These are phyloP conservation scores for Reutealis trisperma DNA, from an alignment of 345 rosid genomes.

Conservation along the genomic window DNA sequence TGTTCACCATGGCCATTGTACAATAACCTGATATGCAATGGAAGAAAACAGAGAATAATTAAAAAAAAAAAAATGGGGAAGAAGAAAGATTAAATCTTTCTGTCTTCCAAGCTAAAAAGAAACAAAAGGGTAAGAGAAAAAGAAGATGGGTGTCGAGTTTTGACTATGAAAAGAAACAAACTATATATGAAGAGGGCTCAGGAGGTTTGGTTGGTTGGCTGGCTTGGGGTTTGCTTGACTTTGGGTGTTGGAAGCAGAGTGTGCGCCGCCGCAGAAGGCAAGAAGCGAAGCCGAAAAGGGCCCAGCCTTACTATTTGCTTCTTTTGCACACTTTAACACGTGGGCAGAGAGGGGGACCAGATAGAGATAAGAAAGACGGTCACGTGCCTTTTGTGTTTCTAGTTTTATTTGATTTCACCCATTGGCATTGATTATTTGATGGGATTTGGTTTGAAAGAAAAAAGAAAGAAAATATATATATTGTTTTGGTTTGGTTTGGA, in stretches of 20 bases:
- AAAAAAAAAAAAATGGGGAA: not conserved
- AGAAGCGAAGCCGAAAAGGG: not conserved
- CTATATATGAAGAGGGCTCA: not conserved
- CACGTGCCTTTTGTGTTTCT: constrained; percentile 29
- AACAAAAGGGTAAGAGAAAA: not conserved
- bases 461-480: not conserved
- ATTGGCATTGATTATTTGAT: too few species aligned
- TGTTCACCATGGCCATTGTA: constrained; percentile 7
- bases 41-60: not conserved
- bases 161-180: not conserved
- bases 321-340: constrained; percentile 4
- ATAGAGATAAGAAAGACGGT: constrained; percentile 3
- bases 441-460: not conserved
- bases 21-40: too few species aligned
- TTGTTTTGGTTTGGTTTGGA: not conserved
- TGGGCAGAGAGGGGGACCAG: not conserved
- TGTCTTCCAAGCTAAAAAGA: not conserved
- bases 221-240: not conserved
- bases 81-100: constrained; percentile 1
- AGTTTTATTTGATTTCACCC: not conserved
- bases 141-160: not conserved
- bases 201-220: not conserved
- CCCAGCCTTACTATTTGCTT: not conserved
- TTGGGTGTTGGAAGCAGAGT: not conserved
- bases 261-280: constrained; percentile 21